phyloP scores from a whole-genome alignment of 371 early-diverging fungal genomes.

The Choanephora cucurbitarum region DNA sequence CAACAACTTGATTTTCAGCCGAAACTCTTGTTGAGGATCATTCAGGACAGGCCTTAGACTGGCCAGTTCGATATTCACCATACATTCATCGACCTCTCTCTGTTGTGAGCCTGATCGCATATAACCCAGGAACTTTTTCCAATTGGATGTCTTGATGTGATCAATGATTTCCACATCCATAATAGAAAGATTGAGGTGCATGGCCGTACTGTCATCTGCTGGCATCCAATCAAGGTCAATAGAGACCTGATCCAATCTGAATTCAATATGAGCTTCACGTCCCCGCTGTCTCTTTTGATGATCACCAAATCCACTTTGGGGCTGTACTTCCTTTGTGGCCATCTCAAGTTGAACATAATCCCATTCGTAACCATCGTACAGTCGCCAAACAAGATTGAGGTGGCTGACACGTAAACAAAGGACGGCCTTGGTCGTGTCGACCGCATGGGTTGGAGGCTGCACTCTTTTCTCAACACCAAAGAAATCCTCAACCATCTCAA shows the following conservation, averaged over 20 bases:
- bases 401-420: constrained; percentile 57
- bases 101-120: constrained; percentile 54
- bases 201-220: constrained; percentile 42
- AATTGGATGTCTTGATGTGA: constrained; percentile 71
- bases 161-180: constrained; percentile 80
- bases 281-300: constrained; percentile 1
- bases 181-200: constrained; percentile 53
- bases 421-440: constrained; percentile 35
- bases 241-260: constrained; percentile 53
- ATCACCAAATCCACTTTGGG: constrained; percentile 15
- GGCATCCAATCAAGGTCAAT: constrained; percentile 65
- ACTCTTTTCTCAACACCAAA: constrained; percentile 46
- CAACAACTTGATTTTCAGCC: constrained; percentile 65
- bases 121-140: constrained; percentile 76
- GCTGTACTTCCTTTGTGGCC: constrained; percentile 6
- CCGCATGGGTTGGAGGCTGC: constrained; percentile 17
- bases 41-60: constrained; percentile 63
- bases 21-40: constrained; percentile 57
- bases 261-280: constrained; percentile 51
- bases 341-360: constrained; percentile 27
- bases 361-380: constrained; percentile 71
- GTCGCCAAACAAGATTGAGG: constrained; percentile 60
- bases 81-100: constrained; percentile 63
- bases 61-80: constrained; percentile 66
- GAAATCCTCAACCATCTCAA: constrained; percentile 65